A percentile compares a stretch with the other conserved stretches of the same genome.
Conservation (phyloP, 495 filamentous ascomycete species). For the Barbatosphaeria neglecta region DNA sequence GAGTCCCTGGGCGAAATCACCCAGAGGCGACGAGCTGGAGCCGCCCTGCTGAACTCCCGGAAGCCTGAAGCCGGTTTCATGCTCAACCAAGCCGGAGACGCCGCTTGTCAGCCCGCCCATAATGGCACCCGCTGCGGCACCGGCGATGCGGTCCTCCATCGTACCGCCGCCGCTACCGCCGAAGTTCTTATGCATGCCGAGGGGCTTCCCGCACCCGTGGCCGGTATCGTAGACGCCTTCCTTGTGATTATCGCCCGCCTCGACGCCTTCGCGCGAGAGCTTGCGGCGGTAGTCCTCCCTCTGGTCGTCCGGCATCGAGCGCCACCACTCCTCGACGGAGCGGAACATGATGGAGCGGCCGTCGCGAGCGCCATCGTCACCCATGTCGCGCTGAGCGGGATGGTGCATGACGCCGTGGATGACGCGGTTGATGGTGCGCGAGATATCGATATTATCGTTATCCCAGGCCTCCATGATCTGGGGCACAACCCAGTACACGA, state of each 20-base stretch:
- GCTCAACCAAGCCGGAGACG: constrained; percentile 19
- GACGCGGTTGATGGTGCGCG: constrained; percentile 58
- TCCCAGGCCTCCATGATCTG: constrained; percentile 82
- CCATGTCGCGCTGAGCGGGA: constrained; percentile 58
- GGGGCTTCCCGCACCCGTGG: constrained; percentile 64
- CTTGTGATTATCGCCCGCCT: constrained; percentile 67
- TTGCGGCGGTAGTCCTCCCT: constrained; percentile 54
- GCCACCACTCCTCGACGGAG: constrained; percentile 73
- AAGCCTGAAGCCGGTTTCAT: constrained; percentile 18
- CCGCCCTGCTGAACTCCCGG: constrained; percentile 13
- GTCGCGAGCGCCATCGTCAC: constrained; percentile 60
- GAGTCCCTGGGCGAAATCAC: constrained; percentile 9
- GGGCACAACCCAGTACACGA: constrained; percentile 73
- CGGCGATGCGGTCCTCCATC: constrained; percentile 35
- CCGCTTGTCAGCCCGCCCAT: constrained; percentile 32
- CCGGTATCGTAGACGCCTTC: constrained; percentile 73
- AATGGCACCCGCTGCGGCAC: constrained; percentile 31
- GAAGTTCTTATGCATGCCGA: constrained; percentile 34
- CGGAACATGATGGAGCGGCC: constrained; percentile 67
- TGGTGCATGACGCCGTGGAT: constrained; percentile 80
- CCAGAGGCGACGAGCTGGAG: constrained; percentile 7
- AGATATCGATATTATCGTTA: constrained; percentile 53
- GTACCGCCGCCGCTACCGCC: constrained; percentile 14
- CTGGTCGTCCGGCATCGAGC: constrained; percentile 44
- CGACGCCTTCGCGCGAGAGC: constrained; percentile 64